Evolutionary conservation across 1,139 yeast species (phyloP), one percentile per base, ranked within the genome.

Genomic region (Hansenula sp.): DNA sequence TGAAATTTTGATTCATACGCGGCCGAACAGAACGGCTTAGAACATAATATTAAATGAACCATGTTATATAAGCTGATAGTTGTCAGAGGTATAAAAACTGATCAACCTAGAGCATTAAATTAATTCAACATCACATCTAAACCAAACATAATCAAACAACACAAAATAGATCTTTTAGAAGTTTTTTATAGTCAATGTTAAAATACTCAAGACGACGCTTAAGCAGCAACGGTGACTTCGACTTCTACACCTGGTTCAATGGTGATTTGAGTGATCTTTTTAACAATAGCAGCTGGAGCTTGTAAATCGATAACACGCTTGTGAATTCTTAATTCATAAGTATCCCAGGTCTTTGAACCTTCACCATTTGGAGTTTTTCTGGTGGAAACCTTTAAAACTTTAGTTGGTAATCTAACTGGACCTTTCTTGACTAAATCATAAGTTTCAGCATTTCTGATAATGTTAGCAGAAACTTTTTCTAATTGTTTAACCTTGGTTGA

Each of bases 341-440:
- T 79, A 74, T 94, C 99, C 97, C 97, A 94, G 67, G 99, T 94
- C 91, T 94, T 93, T 67, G 99, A 93, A 91, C 99, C 99, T 82
- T 94, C 98, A 91, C 99, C 99, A 76, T 94, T 94, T 69, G 99
- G 99, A 71, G 99, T 85, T 90, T 94, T 94, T 88, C 99, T 91
- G 87, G 99, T 93, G 79, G 96, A 83, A 79, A 94, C 83, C 78
- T 87, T 90, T 71, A 94, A 87, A 65, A 87, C 95, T 86, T 91
- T 94, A 77, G 99, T 94, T 79, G 99, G 99, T 80, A 94, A 78
- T 86, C 99, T 89, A 70, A 94, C 96, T 64, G 99, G 99, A 68
- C 99, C 99, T 82, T 89, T 88, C 82, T 84, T 87, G 74, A 80
- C 81, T 68, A 89, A 80, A 68, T 84, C 74, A 76, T 81, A 76